Percentiles rank a stretch among this genome's conserved stretches.
Conservation (phyloP, 2,329 filamentous ascomycete genomes). For the Raffaelea ambrosiae region DNA sequence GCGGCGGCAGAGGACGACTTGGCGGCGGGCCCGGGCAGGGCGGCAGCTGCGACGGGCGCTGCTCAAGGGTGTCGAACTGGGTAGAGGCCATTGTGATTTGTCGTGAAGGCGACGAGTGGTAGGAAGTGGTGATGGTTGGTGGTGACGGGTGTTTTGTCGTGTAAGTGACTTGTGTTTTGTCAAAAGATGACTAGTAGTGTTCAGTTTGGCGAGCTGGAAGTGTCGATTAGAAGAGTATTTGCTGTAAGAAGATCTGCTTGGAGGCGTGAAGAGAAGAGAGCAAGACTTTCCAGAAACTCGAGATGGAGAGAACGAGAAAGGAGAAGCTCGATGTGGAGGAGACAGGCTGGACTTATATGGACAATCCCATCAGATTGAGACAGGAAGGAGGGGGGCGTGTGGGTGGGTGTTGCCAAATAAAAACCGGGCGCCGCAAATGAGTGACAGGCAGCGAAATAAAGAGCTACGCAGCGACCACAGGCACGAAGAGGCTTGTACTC, state of each 20-base stretch:
- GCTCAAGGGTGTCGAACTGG: constrained; percentile 42
- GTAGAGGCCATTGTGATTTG: constrained; percentile 12
- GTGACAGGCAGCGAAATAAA: not conserved
- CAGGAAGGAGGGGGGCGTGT: constrained; percentile 1
- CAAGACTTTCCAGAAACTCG: not conserved
- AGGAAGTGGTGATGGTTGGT: constrained; percentile 6
- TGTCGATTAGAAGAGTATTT: too few relatives aligned
- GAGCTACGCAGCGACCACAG: too few relatives aligned
- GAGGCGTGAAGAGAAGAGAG: constrained; percentile 1
- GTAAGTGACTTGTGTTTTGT: not conserved
- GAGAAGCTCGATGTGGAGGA: not conserved
- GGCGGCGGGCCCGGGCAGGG: constrained; percentile 60
- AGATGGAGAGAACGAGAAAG: not conserved
- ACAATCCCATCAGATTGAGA: not conserved
- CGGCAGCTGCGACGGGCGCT: constrained; percentile 57
- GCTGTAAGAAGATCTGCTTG: too few relatives aligned
- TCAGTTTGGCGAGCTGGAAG: too few relatives aligned
- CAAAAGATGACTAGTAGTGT: not conserved
- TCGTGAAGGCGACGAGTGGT: constrained; percentile 2
- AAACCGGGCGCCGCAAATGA: not conserved
- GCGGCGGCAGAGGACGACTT: constrained; percentile 55
- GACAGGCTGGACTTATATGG: constrained; percentile 10
- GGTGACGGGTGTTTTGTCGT: not conserved
- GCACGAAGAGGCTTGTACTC: too few relatives aligned
- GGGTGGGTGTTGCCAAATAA: not conserved